Conservation (phyloP, 2,329 filamentous ascomycete species). For the Curvularia sp. region DNA sequence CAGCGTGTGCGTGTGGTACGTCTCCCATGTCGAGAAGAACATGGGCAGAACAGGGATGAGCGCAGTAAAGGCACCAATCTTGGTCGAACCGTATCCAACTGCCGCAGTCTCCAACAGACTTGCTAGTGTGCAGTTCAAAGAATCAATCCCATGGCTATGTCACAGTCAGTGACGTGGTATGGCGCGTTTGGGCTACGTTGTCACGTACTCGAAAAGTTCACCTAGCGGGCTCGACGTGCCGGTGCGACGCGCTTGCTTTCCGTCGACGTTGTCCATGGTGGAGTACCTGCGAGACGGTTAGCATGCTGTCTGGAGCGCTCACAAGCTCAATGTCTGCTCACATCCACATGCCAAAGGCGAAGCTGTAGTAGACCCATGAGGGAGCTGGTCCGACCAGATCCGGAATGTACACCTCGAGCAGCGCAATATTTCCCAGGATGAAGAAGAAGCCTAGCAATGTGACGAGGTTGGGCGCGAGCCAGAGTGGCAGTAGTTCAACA, state of each 20-base stretch:
- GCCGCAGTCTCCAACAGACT: slow-evolving; percentile 90
- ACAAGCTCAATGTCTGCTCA: slow-evolving; percentile 50
- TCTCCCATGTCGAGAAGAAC: slow-evolving; percentile 99
- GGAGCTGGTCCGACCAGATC: slow-evolving; percentile 89
- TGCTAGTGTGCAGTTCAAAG: slow-evolving; percentile 92
- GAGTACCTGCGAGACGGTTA: slow-evolving; percentile 67
- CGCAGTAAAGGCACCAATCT: slow-evolving; percentile 87
- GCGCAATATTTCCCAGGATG: slow-evolving; percentile 82
- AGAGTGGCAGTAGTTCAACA: slow-evolving; percentile 89
- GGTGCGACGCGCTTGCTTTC: slow-evolving; percentile 94
- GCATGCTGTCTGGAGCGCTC: slow-evolving; percentile 5
- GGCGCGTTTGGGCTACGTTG: slow-evolving; percentile 33
- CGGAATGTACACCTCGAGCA: slow-evolving; percentile 81
- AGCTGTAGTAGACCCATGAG: slow-evolving; percentile 93
- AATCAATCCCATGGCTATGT: slow-evolving; percentile 88
- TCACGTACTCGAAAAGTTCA: slow-evolving; percentile 84
- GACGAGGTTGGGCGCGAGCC: slow-evolving; percentile 97
- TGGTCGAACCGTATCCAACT: slow-evolving; percentile 86
- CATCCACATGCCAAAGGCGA: slow-evolving; percentile 95
- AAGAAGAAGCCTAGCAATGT: slow-evolving; percentile 94
- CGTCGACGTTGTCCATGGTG: slow-evolving; percentile 98
- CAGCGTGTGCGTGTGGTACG: slow-evolving; percentile 96
- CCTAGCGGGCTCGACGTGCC: slow-evolving; percentile 94
- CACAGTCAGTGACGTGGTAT: slow-evolving; percentile 33
- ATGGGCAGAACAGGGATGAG: slow-evolving; percentile 91